Evolutionary conservation across 208 protist genomes (phyloP).

Genomic region (Paratrypanosoma confusum): DNA sequence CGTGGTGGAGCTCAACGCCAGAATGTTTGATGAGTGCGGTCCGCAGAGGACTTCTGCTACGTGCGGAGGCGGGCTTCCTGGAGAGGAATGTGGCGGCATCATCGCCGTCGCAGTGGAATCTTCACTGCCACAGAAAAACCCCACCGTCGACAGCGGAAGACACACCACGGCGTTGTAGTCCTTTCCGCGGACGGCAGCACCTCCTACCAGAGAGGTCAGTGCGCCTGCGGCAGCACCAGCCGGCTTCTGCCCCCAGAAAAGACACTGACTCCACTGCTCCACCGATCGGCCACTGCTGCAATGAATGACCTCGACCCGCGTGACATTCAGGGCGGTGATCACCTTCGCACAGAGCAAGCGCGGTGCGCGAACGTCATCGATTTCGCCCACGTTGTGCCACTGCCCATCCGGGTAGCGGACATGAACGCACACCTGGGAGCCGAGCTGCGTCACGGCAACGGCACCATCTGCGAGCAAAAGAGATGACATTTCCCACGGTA

Average conservation of each 20-base stretch:
- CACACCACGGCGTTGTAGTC: constrained; percentile 54
- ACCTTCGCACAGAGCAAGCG: constrained; percentile 33
- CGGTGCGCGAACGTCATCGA: constrained; percentile 33
- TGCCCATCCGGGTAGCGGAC: constrained; percentile 2
- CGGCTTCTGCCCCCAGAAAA: too few relatives aligned
- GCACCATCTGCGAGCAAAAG: constrained; percentile 20
- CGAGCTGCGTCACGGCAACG: constrained; percentile 28
- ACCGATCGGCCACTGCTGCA: too few relatives aligned
- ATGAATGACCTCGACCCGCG: too few relatives aligned
- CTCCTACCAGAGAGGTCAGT: constrained; percentile 19
- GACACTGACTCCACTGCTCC: too few relatives aligned
- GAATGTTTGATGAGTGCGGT: constrained; percentile 68
- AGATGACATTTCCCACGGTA: constrained; percentile 34
- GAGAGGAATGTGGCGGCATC: too few relatives aligned
- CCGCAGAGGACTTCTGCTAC: constrained; percentile 27
- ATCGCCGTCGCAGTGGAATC: too few relatives aligned
- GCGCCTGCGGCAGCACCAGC: background rate
- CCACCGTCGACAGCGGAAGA: constrained; percentile 13
- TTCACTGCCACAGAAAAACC: constrained; percentile 49
- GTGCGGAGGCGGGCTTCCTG: too few relatives aligned
- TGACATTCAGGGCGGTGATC: too few relatives aligned
- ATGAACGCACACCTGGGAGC: constrained; percentile 37
- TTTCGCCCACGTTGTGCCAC: constrained; percentile 35
- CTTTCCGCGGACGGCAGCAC: constrained; percentile 29
- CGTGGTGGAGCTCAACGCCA: constrained; percentile 27